Conservation (phyloP, 225 moss, liverwort and hornwort species). For the Rhytidiadelphus loreus region DNA sequence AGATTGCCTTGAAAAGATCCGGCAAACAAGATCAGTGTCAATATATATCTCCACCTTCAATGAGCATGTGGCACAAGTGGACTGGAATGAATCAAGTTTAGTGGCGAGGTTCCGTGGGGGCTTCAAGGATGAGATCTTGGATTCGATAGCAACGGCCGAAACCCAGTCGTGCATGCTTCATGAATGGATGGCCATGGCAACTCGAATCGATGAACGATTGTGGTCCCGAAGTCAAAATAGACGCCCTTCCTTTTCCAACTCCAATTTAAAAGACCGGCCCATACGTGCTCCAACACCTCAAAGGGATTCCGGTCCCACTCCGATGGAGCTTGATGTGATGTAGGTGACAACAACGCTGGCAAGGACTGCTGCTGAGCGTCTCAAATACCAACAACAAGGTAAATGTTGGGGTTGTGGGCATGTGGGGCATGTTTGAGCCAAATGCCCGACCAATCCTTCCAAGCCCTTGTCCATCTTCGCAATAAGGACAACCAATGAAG, state of each 20-base stretch:
- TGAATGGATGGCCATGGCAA: too few relatives aligned
- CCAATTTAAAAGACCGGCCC: fast-evolving
- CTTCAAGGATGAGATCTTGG: too few relatives aligned
- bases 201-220: too few relatives aligned
- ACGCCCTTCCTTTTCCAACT: fast-evolving
- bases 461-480: fast-evolving
- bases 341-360: fast-evolving
- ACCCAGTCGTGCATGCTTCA: fast-evolving
- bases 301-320: fast-evolving
- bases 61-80: not conserved
- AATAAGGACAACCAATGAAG: fast-evolving
- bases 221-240: fast-evolving
- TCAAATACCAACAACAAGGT: not conserved
- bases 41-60: not conserved
- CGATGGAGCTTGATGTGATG: fast-evolving
- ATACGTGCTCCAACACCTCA: fast-evolving
- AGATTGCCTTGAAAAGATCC: too few relatives aligned
- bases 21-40: not conserved
- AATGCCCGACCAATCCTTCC: not conserved
- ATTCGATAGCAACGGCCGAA: fast-evolving
- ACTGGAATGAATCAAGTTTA: not conserved
- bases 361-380: fast-evolving
- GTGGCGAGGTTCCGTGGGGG: fast-evolving
- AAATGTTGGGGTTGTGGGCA: not conserved
- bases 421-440: fast-evolving